Evolutionary conservation across 108 stramenopile genomes (phyloP).

Genomic region (Cyclostephanos tholiformis): DNA sequence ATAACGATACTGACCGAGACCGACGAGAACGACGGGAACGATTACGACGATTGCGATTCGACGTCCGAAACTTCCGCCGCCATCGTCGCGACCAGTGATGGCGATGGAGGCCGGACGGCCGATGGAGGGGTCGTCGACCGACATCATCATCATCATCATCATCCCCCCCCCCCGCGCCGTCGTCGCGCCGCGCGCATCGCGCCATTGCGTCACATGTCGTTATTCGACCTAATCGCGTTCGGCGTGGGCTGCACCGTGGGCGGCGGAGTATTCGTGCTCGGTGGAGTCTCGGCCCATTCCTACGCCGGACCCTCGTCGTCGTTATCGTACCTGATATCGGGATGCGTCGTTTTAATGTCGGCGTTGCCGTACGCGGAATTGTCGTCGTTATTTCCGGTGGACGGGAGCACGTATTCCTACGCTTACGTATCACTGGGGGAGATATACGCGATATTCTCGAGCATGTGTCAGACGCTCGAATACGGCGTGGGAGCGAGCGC

Average conservation of each 20-base stretch:
- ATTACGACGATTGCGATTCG: no score
- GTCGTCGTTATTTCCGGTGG: constrained; percentile 68
- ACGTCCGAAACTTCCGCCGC: no score
- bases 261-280: constrained; percentile 89
- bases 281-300: not conserved
- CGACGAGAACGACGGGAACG: no score
- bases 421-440: constrained; percentile 77
- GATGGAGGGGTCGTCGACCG: no score
- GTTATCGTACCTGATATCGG: constrained; percentile 70
- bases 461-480: constrained; percentile 83
- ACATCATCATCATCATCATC: no score
- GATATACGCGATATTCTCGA: constrained; percentile 77
- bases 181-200: not conserved
- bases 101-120: no score
- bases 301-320: constrained; percentile 81
- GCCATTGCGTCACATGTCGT: constrained; percentile 49
- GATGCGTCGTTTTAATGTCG: constrained; percentile 64
- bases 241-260: constrained; percentile 90
- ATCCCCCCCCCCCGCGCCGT: no score
- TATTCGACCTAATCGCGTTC: constrained; percentile 81
- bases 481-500: constrained; percentile 80
- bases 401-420: constrained; percentile 83
- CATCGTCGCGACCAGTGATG: not conserved
- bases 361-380: constrained; percentile 88
- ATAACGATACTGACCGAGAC: not conserved